Percentiles rank a stretch among this genome's conserved stretches.
Conservation (phyloP, 768 basidiomycete species). For the Hygrocybe punicea region DNA sequence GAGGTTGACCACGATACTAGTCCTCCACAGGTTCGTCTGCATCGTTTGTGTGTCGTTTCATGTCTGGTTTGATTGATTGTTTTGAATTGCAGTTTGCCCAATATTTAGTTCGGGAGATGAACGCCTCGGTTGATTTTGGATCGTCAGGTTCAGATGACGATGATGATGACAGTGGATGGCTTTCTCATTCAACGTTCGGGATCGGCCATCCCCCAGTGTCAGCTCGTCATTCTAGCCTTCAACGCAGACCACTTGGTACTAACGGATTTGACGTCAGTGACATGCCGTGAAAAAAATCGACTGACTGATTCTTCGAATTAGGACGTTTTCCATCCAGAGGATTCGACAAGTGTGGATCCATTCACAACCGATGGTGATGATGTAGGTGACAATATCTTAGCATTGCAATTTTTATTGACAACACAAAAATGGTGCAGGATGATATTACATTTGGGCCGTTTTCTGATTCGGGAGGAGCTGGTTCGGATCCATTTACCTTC, state of each 20-base stretch:
- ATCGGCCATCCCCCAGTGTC: constrained; percentile 49
- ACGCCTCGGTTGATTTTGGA: constrained; percentile 55
- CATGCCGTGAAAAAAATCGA: not conserved
- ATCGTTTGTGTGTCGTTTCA: not conserved
- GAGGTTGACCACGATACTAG: constrained; percentile 46
- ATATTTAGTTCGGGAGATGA: constrained; percentile 74
- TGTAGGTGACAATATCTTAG: constrained; percentile 32
- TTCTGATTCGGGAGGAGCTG: constrained; percentile 57
- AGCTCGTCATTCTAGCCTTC: constrained; percentile 41
- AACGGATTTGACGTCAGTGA: constrained; percentile 54
- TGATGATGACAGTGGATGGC: constrained; percentile 78
- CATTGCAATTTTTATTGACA: not conserved
- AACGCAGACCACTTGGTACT: constrained; percentile 44
- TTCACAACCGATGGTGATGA: constrained; percentile 51
- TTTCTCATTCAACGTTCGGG: constrained; percentile 72
- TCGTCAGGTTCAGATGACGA: constrained; percentile 48
- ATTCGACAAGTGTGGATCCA: constrained; percentile 40
- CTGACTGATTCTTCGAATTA: constrained; percentile 18
- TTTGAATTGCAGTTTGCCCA: constrained; percentile 60
- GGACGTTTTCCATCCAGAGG: constrained; percentile 52
- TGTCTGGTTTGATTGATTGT: constrained; percentile 8
- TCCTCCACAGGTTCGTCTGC: constrained; percentile 42
- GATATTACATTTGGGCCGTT: constrained; percentile 67
- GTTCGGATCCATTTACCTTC: constrained; percentile 57
- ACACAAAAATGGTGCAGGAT: constrained; percentile 50